Base-by-base conservation (phyloP, 78 protist species). In the Speleostelium caveatum region DNA sequence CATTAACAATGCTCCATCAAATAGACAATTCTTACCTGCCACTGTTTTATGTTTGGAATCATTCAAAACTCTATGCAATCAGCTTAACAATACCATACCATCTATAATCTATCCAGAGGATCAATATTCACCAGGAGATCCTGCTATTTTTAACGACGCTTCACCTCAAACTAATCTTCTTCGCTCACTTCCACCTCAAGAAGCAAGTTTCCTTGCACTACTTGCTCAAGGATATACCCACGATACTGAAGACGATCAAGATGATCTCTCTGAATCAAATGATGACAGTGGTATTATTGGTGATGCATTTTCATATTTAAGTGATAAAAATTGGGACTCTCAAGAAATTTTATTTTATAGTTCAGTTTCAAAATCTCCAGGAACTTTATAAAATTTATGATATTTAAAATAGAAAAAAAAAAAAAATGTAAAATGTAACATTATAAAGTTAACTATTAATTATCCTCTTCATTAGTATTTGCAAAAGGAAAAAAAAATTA, bases 1-100 rank as follows among this genome's bases (percentile, higher is more conserved):
- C 19, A 69, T 83, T 14, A 83, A 83, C 16, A 83, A 83, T 32
- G 77, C 80, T 26, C 91, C 91, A 14, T 83, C 80, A 21, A 83
- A 69, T 30, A 69, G 79, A 69, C 71, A 59, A 53, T 79, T 55
- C 26, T 62, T 79, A 6, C 91, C 77, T 1, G 79, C 77, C 17
- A 79, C 79, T 0, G n/a, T 73, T 0, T 17, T 26, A 30, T 69
- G 77, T 45, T 39, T 83, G 32, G 66, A 68, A 22, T 59, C 71
- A 28, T 83, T 83, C 79, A 65, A 83, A 59, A 53, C n/a, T n/a
- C 38, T 83, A 5, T 59, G 61, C 16, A 45, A 28, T 10, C 68
- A 83, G 60, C 67, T 83, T 32, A 83, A 83, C 51, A 68, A 59
- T n/a, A 39, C 77, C 21, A 59, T 68, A 42, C 67, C 61, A 1